A percentile compares a stretch with the other conserved stretches of the same genome.
These are phyloP conservation scores for Neurospora hispaniola DNA, from an alignment of 495 filamentous ascomycete genomes.

Conservation along the genomic window DNA sequence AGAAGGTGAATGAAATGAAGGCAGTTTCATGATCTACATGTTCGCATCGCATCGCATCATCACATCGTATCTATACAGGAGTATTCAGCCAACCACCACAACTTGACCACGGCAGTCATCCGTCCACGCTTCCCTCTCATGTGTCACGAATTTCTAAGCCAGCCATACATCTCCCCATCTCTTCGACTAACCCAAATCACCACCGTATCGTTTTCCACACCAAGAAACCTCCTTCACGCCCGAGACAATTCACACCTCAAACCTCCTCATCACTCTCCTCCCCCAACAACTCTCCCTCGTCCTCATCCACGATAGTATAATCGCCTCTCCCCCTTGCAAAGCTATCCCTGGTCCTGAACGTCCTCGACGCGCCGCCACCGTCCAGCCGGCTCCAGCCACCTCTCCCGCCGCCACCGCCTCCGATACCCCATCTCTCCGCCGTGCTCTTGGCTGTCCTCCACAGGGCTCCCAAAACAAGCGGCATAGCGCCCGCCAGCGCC, in stretches of 20 bases:
- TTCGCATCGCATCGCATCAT: not conserved
- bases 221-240: not conserved
- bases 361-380: constrained; percentile 37
- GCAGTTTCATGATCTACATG: not conserved
- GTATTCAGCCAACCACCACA: not conserved
- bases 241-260: constrained; percentile 19
- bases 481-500: constrained; percentile 68
- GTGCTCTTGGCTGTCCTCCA: constrained; percentile 49
- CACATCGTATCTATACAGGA: not conserved
- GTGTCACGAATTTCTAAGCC: not conserved
- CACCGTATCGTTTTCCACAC: not conserved
- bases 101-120: not conserved
- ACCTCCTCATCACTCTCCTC: constrained; percentile 89
- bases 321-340: constrained; percentile 78
- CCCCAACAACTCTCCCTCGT: constrained; percentile 87
- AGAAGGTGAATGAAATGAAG: not conserved
- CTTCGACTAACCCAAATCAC: not conserved
- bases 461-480: constrained; percentile 53
- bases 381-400: constrained; percentile 35
- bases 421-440: constrained; percentile 33
- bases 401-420: constrained; percentile 14
- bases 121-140: not conserved
- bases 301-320: constrained; percentile 77
- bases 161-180: not conserved
- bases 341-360: constrained; percentile 72